Base-by-base conservation (phyloP, 768 basidiomycete species). In the Inosperma sp. region DNA sequence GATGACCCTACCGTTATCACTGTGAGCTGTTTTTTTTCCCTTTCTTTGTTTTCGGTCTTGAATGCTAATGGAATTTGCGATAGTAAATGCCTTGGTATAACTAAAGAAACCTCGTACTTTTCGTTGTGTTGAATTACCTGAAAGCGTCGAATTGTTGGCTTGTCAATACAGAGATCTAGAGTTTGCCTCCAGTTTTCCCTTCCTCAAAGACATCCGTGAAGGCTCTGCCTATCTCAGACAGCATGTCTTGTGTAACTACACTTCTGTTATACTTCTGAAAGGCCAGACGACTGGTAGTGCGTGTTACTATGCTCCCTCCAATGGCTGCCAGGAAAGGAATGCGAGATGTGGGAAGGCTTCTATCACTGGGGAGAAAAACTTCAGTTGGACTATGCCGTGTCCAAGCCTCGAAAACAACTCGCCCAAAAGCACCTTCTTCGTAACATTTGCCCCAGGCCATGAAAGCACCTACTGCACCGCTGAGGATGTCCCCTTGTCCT, bases 1-100 rank as follows among this genome's bases (percentile, higher is more conserved):
- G 87, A 95, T 46, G 76, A 92, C 75, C 96, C 96, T 33, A 95
- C 93, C 43, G 96, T 99, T 56, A 97, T 99, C 67, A 99, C 95
- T 49, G 88, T 88, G 62, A 72, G 83, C 70, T 22, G 19, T 34
- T 36, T 43, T 23, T 8, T 17, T 48, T 3, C 17, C 3, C 29
- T 16, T 9, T 23, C 25, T 34, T 3, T 13, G 14, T 3, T 23
- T 34, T 19, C 26, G 23, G 4, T n/a, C n/a, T n/a, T n/a, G n/a
- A n/a, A n/a, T 48, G 46, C 46, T 48, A 14, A 36, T 35, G 9
- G 5, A 8, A 10, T 47, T 36, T 5, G n/a, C n/a, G 5, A 36
- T 36, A 48, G 46, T 48, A 36, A 48, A 23, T 46, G 30, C 27
- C n/a, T n/a, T n/a, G n/a, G 31, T 19, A 14, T 17, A 16, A 27